Base-by-base conservation (phyloP, 768 basidiomycete genomes). In the Dendrothele bispora region DNA sequence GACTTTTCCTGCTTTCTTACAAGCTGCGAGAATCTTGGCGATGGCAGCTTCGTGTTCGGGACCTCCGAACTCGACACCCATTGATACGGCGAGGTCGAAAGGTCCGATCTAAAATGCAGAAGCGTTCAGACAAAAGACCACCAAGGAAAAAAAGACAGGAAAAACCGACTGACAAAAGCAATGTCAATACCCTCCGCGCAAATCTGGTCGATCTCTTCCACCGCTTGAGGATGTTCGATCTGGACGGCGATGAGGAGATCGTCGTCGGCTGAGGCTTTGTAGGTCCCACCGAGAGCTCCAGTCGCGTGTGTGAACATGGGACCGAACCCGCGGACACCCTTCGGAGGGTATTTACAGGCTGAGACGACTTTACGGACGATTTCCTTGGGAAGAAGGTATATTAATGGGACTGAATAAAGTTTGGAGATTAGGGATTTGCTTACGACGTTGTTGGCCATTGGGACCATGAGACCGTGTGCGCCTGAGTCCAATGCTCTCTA, bases 401-500 rank as follows among this genome's bases (percentile, higher is more conserved):
- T 17, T 22, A 21, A 12, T 34, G 4, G 15, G 26, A 2, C 14
- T 17, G 24, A 14, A 21, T 18, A 18, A 17, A 22, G 22, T 25
- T 12, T n/a, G 12, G 28, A 32, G 21, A 22, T 5, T n/a, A 35
- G 2, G 17, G n/a, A 3, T 12, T 36, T 5, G 39, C 58, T 38
- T 42, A 60, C 59, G 3, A 53, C 49, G 27, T 50, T 52, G 44
- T 61, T 61, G 11, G 60, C 60, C 47, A 58, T 54, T 1, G 46
- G 57, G 57, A 52, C 48, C 78, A 74, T 22, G 70, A 71, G 43
- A 71, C 63, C 43, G 71, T 63, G 35, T 64, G 60, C 76, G 25
- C 66, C 79, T 1, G 72, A 68, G 48, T 79, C 78, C 40, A 79
- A 67, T 4, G 70, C 77, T 43, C 71, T 66, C 59, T 60, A 28